Evolutionary conservation across 139 green algal species (phyloP).

Genomic region (Bryopsis sp.): DNA sequence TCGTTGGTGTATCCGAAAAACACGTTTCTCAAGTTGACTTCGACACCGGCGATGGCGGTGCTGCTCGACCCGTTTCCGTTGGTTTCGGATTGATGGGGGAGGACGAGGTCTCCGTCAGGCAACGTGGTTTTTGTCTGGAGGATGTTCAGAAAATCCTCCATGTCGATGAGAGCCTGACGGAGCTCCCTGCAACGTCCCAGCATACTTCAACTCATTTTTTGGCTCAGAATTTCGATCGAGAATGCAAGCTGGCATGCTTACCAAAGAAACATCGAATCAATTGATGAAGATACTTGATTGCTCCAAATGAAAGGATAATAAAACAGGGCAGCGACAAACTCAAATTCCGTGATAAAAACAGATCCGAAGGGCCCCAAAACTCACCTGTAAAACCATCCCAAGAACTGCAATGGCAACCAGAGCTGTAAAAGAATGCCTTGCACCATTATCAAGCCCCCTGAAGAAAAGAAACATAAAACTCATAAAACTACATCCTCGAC

Average conservation of each 20-base stretch:
- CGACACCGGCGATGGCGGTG: background rate
- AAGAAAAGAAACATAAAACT: too few species aligned
- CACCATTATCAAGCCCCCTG: conserved; percentile 68
- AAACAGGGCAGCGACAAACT: too few species aligned
- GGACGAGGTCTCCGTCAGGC: conserved; percentile 34
- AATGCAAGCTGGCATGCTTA: too few species aligned
- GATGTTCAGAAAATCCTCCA: conserved; percentile 88
- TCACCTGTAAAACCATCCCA: conserved; percentile 66
- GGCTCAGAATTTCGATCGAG: too few species aligned
- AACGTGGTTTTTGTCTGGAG: conserved; percentile 53
- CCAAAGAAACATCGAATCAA: too few species aligned
- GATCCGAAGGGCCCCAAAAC: too few species aligned
- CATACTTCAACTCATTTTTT: too few species aligned
- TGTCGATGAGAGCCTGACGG: conserved; percentile 82
- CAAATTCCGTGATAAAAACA: too few species aligned
- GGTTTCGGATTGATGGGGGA: background rate
- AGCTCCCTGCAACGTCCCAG: too few species aligned
- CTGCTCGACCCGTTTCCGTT: background rate
- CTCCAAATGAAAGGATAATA: too few species aligned
- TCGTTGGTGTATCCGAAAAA: background rate
- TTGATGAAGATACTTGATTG: too few species aligned
- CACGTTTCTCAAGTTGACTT: background rate
- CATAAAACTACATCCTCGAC: too few species aligned
- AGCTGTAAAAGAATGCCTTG: conserved; percentile 92
- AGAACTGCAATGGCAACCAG: conserved; percentile 75